Percentiles rank a stretch among this genome's conserved stretches.
phyloP scores from a whole-genome alignment of 768 basidiomycete genomes.

The Termitomyces bulborhizus region DNA sequence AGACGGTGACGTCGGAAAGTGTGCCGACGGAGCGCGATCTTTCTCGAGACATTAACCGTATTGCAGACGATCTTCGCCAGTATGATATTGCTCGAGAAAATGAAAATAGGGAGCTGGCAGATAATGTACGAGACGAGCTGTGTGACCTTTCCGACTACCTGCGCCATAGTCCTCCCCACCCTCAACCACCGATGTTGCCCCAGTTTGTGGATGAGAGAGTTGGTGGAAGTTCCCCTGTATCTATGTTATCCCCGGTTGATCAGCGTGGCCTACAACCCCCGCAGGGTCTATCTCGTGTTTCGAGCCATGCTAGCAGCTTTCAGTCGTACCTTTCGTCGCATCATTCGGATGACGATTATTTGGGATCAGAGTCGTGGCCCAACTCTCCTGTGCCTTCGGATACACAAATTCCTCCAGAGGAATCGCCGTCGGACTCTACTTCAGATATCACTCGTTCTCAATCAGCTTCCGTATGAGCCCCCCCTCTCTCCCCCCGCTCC shows the following conservation, averaged over 20 bases:
- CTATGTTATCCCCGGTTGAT: conserved; percentile 22
- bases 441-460: neutral
- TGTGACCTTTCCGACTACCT: conserved; percentile 54
- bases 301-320: conserved; percentile 36
- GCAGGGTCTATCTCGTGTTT: conserved; percentile 27
- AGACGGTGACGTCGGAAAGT: conserved; percentile 28
- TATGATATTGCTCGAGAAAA: conserved; percentile 54
- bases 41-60: conserved; percentile 39
- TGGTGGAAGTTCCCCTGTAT: conserved; percentile 30
- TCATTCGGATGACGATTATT: conserved; percentile 60
- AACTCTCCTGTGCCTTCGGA: conserved; percentile 17
- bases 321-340: conserved; percentile 32
- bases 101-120: conserved; percentile 58
- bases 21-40: conserved; percentile 45
- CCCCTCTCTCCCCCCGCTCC: neutral
- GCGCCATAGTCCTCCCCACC: conserved; percentile 21
- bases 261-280: conserved; percentile 19
- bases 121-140: conserved; percentile 66
- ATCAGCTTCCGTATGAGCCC: neutral
- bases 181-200: conserved; percentile 5
- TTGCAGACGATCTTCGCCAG: conserved; percentile 50
- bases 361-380: conserved; percentile 10
- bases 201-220: conserved; percentile 34
- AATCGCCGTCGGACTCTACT: neutral
- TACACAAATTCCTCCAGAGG: conserved; percentile 9